A percentile compares a stretch with the other conserved stretches of the same genome.
These are phyloP conservation scores for Pseudogymnoascus sp. DNA, from an alignment of 2,329 filamentous ascomycete species.

Conservation along the genomic window DNA sequence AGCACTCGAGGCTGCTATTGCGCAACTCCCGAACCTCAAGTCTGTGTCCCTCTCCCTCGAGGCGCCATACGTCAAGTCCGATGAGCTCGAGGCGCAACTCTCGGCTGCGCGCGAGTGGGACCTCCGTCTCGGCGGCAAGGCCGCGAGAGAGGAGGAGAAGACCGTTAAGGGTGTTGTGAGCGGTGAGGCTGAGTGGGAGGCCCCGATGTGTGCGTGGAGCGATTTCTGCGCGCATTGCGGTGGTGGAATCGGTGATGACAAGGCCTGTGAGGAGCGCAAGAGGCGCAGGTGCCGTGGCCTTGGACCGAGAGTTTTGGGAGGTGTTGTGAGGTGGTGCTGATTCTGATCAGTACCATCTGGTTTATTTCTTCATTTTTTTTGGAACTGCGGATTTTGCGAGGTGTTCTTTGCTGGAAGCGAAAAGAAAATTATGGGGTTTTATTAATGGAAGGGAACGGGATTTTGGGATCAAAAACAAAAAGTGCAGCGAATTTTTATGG, in stretches of 20 bases:
- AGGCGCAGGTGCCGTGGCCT: background rate
- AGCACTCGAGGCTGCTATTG: background rate
- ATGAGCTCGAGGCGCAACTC: background rate
- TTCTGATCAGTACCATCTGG: background rate
- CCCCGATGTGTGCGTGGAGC: background rate
- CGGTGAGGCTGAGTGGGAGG: background rate
- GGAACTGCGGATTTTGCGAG: constrained; percentile 1
- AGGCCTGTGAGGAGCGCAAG: constrained; percentile 5
- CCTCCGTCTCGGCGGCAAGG: background rate
- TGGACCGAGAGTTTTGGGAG: background rate
- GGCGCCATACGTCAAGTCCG: background rate
- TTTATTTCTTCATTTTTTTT: background rate
- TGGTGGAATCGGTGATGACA: background rate
- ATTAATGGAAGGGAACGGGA: background rate
- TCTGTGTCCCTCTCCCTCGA: background rate
- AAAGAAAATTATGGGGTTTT: background rate
- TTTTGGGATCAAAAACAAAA: background rate
- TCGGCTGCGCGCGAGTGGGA: background rate
- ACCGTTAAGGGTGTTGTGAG: background rate
- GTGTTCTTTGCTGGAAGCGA: background rate
- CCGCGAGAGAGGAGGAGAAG: background rate
- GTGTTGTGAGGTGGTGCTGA: constrained; percentile 1
- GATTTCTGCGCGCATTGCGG: constrained; percentile 5
- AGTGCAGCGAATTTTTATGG: background rate
- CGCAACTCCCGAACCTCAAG: background rate